Evolutionary conservation across 352 stramenopile species (phyloP).

Genomic region (Globisporangium yorkense): DNA sequence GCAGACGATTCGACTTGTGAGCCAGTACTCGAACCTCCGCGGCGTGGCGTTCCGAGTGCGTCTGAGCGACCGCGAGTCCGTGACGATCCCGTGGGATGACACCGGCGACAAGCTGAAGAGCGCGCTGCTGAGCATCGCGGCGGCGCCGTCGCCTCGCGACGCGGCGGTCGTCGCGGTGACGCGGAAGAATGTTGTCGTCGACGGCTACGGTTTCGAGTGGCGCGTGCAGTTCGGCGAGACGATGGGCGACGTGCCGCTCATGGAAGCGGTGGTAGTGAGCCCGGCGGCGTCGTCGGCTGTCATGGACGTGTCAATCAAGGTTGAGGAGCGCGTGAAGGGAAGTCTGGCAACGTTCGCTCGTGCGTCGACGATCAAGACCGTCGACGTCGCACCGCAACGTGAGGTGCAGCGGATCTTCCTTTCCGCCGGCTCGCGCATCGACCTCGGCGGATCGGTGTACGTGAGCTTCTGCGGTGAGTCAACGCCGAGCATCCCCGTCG

Average conservation of each 20-base stretch:
- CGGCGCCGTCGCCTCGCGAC: not conserved
- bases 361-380: slow-evolving; percentile 12
- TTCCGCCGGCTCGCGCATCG: slow-evolving; percentile 48
- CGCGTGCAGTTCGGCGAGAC: slow-evolving; percentile 52
- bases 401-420: slow-evolving; percentile 78
- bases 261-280: slow-evolving; percentile 9
- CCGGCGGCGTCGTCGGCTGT: slow-evolving; percentile 7
- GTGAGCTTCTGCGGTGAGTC: slow-evolving; percentile 63
- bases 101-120: slow-evolving; percentile 25
- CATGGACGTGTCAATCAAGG: slow-evolving; percentile 19
- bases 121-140: slow-evolving; percentile 4
- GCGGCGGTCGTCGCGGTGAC: slow-evolving; percentile 21
- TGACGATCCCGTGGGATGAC: slow-evolving; percentile 30
- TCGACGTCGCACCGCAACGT: slow-evolving; percentile 19
- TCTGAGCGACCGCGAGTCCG: slow-evolving; percentile 12
- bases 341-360: slow-evolving; percentile 20
- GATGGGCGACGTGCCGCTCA: slow-evolving; percentile 43
- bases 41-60: slow-evolving; percentile 29
- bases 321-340: slow-evolving; percentile 43
- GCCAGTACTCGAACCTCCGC: slow-evolving; percentile 26
- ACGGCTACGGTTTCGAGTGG: slow-evolving; percentile 66
- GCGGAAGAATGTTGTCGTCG: slow-evolving; percentile 37
- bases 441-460: slow-evolving; percentile 44
- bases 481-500: slow-evolving; percentile 38
- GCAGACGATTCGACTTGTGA: slow-evolving; percentile 42